phyloP scores from a whole-genome alignment of 176 grass and related monocot genomes.

The Hyparrhenia diplandra region DNA sequence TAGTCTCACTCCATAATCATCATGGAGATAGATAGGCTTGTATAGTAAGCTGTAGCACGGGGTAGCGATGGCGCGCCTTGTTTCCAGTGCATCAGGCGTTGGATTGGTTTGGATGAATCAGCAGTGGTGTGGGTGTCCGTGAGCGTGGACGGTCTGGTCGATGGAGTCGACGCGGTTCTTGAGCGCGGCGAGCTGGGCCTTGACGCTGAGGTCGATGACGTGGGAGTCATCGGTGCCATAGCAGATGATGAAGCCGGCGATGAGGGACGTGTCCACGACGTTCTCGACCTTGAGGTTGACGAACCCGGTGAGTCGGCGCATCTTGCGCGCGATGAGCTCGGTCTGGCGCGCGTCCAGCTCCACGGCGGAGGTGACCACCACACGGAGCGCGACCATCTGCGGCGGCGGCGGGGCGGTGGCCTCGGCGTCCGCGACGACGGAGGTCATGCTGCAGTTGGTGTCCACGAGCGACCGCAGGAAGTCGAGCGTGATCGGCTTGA shows the following conservation, averaged over 20 bases:
- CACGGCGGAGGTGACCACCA: conserved; percentile 78
- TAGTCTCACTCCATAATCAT: not conserved
- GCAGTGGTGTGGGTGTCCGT: not conserved
- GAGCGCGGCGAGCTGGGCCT: conserved; percentile 59
- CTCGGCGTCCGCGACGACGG: conserved; percentile 16
- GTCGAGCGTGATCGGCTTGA: conserved; percentile 60
- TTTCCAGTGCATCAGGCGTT: too few species aligned
- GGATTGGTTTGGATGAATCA: not conserved
- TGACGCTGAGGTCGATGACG: conserved; percentile 91
- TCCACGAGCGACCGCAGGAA: conserved; percentile 59
- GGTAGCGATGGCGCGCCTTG: not conserved
- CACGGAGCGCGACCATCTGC: conserved; percentile 42
- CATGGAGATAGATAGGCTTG: not conserved
- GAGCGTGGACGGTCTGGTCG: conserved; percentile 40
- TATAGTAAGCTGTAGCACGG: not conserved
- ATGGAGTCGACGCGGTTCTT: conserved; percentile 64
- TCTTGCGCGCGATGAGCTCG: conserved; percentile 82
- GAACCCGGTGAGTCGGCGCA: conserved; percentile 85
- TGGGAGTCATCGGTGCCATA: conserved; percentile 69
- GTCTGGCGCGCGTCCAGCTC: conserved; percentile 67
- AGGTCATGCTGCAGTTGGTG: conserved; percentile 23
- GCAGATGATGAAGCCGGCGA: conserved; percentile 84
- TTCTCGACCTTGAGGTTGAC: conserved; percentile 58
- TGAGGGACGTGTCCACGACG: conserved; percentile 66
- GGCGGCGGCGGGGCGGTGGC: not conserved